phyloP scores from a whole-genome alignment of 257 asterid species.

The Thymus mandschuricus region DNA sequence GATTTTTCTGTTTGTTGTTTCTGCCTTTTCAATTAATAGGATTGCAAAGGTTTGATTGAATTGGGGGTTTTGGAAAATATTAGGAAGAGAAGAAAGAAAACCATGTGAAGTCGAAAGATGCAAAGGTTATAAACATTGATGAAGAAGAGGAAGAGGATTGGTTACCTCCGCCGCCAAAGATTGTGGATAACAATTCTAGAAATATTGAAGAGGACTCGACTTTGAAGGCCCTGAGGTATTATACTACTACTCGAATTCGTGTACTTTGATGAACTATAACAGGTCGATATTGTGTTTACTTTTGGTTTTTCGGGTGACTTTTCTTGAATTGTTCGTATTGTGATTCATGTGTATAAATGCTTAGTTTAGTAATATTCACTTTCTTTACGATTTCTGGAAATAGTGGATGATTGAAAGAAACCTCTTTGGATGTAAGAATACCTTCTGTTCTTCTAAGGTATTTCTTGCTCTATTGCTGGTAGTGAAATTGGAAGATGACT shows the following conservation, averaged over 20 bases:
- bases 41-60: slow-evolving; percentile 22
- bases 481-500: background rate
- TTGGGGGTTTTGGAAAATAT: slow-evolving; percentile 25
- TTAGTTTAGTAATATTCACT: no score
- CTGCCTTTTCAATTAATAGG: slow-evolving; percentile 1
- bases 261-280: background rate
- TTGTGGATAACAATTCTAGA: slow-evolving; percentile 28
- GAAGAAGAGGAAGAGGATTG: slow-evolving; percentile 88
- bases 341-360: background rate
- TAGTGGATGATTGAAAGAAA: background rate
- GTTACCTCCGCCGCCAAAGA: slow-evolving; percentile 82
- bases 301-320: slow-evolving; percentile 11
- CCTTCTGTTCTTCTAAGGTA: background rate
- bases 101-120: slow-evolving; percentile 41
- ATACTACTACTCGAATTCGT: slow-evolving; percentile 2
- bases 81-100: slow-evolving; percentile 52
- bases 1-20: background rate
- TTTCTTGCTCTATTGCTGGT: background rate
- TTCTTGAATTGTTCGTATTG: slow-evolving; percentile 6
- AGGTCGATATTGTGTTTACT: background rate
- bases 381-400: no score
- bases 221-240: slow-evolving; percentile 80
- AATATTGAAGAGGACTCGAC: slow-evolving; percentile 59
- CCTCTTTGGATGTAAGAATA: background rate
- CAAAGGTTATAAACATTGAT: slow-evolving; percentile 45